Percentiles rank a stretch among this genome's conserved stretches.
Evolutionary conservation across 192 early-diverging fungal species (phyloP).

Genomic region (Piromyces finnis): DNA sequence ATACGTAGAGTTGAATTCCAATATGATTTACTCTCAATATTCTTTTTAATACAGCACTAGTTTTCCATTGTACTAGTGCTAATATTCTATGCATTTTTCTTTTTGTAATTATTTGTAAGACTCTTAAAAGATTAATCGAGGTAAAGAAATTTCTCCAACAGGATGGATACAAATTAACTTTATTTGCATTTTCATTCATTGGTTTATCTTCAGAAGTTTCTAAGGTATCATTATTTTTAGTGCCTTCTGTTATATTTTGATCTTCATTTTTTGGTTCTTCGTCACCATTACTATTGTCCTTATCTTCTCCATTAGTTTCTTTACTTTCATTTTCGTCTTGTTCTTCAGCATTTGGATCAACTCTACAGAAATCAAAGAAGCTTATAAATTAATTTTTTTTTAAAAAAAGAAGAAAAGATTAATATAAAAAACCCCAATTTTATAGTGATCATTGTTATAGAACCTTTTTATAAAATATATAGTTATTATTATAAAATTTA

Average conservation of each 20-base stretch:
- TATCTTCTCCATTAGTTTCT: not conserved
- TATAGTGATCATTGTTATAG: no score
- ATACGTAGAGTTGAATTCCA: slow-evolving; percentile 44
- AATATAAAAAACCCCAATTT: no score
- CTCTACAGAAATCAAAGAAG: not conserved
- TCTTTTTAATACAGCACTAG: slow-evolving; percentile 59
- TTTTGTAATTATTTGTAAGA: slow-evolving; percentile 67
- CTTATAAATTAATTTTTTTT: not conserved
- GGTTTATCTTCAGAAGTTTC: no score
- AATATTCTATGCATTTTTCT: slow-evolving; percentile 54
- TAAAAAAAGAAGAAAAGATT: no score
- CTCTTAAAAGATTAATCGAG: slow-evolving; percentile 51
- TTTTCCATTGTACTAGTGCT: slow-evolving; percentile 68
- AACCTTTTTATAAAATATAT: no score
- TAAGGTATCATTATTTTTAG: no score
- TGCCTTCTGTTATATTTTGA: no score
- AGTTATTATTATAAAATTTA: not conserved
- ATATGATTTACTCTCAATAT: slow-evolving; percentile 52
- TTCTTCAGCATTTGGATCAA: not conserved
- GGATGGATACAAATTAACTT: slow-evolving; percentile 1
- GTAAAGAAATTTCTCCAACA: slow-evolving; percentile 44
- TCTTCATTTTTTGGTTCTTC: no score
- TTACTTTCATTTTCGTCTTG: not conserved
- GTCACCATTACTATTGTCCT: not conserved
- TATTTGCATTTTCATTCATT: not conserved